phyloP scores from a whole-genome alignment of 129 eudicot species.

The Chrysanthemum lavandulifolium region DNA sequence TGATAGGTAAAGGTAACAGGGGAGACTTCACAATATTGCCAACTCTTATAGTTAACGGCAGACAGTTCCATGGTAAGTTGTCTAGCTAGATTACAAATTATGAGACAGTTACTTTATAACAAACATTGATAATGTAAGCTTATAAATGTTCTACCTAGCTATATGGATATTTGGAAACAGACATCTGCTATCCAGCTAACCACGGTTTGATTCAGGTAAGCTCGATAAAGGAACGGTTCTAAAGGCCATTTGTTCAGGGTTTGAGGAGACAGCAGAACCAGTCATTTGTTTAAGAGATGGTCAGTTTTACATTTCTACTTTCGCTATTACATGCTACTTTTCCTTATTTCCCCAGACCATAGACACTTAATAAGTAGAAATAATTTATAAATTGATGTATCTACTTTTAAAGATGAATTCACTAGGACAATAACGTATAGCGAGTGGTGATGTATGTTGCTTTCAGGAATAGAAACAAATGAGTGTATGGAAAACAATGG shows the following conservation, averaged over 20 bases:
- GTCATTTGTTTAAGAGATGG: constrained; percentile 62
- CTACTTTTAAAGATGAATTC: background rate
- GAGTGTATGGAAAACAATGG: constrained; percentile 92
- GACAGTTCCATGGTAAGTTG: constrained; percentile 77
- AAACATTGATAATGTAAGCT: background rate
- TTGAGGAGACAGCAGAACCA: constrained; percentile 89
- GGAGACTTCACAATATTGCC: constrained; percentile 97
- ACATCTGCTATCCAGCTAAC: constrained; percentile 6
- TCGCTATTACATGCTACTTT: constrained; percentile 4
- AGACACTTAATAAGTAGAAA: too few relatives aligned
- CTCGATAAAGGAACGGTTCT: constrained; percentile 84
- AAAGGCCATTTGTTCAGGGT: constrained; percentile 89
- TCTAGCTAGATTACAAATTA: background rate
- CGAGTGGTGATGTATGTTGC: constrained; percentile 8
- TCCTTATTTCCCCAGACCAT: background rate
- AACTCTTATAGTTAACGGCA: constrained; percentile 84
- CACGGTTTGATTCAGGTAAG: constrained; percentile 54
- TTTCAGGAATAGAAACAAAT: constrained; percentile 78
- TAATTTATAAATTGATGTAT: background rate
- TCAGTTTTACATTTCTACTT: constrained; percentile 19
- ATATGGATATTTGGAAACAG: background rate
- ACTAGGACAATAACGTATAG: background rate
- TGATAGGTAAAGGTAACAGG: constrained; percentile 39
- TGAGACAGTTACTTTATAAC: background rate
- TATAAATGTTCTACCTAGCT: too few relatives aligned